phyloP scores from a whole-genome alignment of 306 rosid species.

The Canavalia ensiformis region DNA sequence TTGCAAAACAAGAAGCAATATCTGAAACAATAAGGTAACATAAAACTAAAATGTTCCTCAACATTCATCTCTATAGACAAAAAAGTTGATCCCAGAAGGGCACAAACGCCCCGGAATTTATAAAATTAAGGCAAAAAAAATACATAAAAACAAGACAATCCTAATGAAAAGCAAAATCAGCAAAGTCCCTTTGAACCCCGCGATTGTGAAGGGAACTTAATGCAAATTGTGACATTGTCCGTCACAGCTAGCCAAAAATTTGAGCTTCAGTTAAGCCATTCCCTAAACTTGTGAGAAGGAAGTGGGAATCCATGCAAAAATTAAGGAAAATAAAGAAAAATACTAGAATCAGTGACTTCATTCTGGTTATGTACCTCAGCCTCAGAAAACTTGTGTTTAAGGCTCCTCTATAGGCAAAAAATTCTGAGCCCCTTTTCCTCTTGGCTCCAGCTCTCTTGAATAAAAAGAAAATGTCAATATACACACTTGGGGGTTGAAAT shows the following conservation, averaged over 20 bases:
- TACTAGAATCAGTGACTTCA: slow-evolving; percentile 47
- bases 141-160: slow-evolving; percentile 45
- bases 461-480: slow-evolving; percentile 46
- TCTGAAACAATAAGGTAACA: background rate
- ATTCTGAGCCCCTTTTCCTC: slow-evolving; percentile 47
- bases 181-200: slow-evolving; percentile 46
- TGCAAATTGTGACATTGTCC: slow-evolving; percentile 48
- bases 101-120: background rate
- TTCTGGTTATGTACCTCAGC: slow-evolving; percentile 51
- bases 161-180: slow-evolving; percentile 41
- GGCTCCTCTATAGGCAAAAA: slow-evolving; percentile 63
- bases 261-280: slow-evolving; percentile 52
- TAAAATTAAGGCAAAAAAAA: background rate
- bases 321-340: slow-evolving; percentile 16
- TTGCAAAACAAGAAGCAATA: slow-evolving; percentile 1
- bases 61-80: slow-evolving; percentile 34
- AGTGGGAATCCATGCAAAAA: slow-evolving; percentile 53
- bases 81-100: slow-evolving; percentile 22
- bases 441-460: slow-evolving; percentile 38
- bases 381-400: slow-evolving; percentile 51
- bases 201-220: slow-evolving; percentile 40
- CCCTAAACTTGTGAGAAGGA: slow-evolving; percentile 44
- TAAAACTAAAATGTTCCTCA: background rate
- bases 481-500: slow-evolving; percentile 50
- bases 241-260: slow-evolving; percentile 61